These are phyloP conservation scores for Cutaneotrichosporon cutaneum DNA, from an alignment of 1,284 basidiomycete genomes.

Conservation along the genomic window DNA sequence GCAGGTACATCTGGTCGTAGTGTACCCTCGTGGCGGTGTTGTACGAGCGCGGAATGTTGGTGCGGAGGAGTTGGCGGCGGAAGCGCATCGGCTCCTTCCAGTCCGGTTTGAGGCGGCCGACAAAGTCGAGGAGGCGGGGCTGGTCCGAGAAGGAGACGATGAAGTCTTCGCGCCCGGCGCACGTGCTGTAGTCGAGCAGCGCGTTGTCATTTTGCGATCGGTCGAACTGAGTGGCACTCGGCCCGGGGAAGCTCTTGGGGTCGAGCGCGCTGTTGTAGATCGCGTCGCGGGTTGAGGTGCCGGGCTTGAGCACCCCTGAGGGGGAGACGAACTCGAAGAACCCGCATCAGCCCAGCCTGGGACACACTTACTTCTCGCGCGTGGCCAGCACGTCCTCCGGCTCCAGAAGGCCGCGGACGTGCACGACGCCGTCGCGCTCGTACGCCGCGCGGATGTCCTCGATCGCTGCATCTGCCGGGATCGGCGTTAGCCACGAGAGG, in stretches of 20 bases:
- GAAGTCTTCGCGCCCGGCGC: conserved; percentile 13
- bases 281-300: conserved; percentile 16
- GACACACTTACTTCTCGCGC: conserved; percentile 10
- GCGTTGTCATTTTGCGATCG: conserved; percentile 16
- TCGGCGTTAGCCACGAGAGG: conserved; percentile 20
- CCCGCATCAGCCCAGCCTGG: not conserved
- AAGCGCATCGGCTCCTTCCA: conserved; percentile 22
- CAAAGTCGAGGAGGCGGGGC: conserved; percentile 13
- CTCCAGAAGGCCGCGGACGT: conserved; percentile 18
- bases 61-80: conserved; percentile 20
- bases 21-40: conserved; percentile 19
- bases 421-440: conserved; percentile 25
- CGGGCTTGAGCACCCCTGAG: conserved; percentile 16
- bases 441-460: conserved; percentile 20
- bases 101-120: conserved; percentile 14
- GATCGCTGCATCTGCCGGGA: conserved; percentile 19
- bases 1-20: conserved; percentile 26
- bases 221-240: conserved; percentile 5
- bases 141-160: conserved; percentile 16
- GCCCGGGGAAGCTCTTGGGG: not conserved
- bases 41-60: conserved; percentile 22
- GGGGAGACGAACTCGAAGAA: conserved; percentile 21
- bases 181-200: conserved; percentile 12
- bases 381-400: conserved; percentile 14
- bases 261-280: conserved; percentile 16